These are phyloP conservation scores for Hippophae tibetana DNA, from an alignment of 306 rosid species.

Conservation along the genomic window DNA sequence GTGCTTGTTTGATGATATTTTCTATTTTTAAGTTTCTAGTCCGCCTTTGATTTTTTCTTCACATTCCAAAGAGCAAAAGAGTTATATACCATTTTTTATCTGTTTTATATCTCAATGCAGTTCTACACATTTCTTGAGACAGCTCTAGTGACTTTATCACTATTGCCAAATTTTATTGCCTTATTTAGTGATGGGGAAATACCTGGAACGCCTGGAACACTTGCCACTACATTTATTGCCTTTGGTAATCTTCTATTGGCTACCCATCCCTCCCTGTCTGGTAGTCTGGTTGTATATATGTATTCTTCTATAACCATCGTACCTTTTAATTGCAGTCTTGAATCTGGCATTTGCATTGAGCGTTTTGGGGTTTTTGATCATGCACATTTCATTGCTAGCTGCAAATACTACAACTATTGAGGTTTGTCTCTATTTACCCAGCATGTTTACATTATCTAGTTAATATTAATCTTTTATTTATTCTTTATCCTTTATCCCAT, in stretches of 20 bases:
- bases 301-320: slow-evolving; percentile 19
- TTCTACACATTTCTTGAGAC: slow-evolving; percentile 98
- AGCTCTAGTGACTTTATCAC: slow-evolving; percentile 67
- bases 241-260: slow-evolving; percentile 50
- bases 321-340: slow-evolving; percentile 48
- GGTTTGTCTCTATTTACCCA: slow-evolving; percentile 33
- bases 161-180: slow-evolving; percentile 77
- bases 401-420: slow-evolving; percentile 91
- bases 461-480: background rate
- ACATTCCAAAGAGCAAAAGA: background rate
- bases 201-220: slow-evolving; percentile 92
- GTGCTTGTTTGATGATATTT: background rate
- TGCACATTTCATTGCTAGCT: slow-evolving; percentile 89
- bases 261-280: background rate
- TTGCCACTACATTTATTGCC: slow-evolving; percentile 96
- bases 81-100: slow-evolving; percentile 7
- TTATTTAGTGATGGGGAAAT: slow-evolving; percentile 94
- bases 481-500: background rate
- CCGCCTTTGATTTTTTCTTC: background rate
- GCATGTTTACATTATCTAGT: background rate
- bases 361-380: slow-evolving; percentile 83
- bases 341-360: slow-evolving; percentile 92
- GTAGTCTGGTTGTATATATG: slow-evolving; percentile 10
- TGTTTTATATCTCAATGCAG: slow-evolving; percentile 42
- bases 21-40: slow-evolving; percentile 10